Conservation (phyloP, 1,284 basidiomycete genomes). For the Flammula alnicola region DNA sequence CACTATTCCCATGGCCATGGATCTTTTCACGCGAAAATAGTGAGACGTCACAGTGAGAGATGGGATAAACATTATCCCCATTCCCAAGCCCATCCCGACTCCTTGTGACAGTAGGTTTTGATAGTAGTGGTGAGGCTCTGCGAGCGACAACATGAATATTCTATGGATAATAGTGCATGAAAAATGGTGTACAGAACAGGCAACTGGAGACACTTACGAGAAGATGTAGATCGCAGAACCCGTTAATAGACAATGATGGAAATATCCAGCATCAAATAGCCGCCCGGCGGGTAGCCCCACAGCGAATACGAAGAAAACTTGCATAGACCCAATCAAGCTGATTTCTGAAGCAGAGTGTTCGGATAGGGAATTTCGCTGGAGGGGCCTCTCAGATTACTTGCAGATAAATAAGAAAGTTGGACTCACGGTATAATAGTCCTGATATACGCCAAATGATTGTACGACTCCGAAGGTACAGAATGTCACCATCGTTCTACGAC, state of each 20-base stretch:
- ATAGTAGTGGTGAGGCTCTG: slow-evolving; percentile 33
- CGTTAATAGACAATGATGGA: slow-evolving; percentile 29
- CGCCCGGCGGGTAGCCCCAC: slow-evolving; percentile 35
- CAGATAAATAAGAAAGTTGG: slow-evolving; percentile 20
- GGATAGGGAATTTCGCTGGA: slow-evolving; percentile 19
- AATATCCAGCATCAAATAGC: slow-evolving; percentile 39
- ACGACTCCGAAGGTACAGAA: slow-evolving; percentile 37
- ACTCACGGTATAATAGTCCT: slow-evolving; percentile 31
- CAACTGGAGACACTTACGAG: slow-evolving; percentile 18
- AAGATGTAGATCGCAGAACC: slow-evolving; percentile 25
- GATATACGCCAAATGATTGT: slow-evolving; percentile 40
- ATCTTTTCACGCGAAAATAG: slow-evolving; percentile 30
- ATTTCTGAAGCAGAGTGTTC: slow-evolving; percentile 21
- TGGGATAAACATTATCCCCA: slow-evolving; percentile 34
- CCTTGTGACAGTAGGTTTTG: slow-evolving; percentile 30
- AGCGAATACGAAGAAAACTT: slow-evolving; percentile 37
- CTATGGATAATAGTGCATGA: slow-evolving; percentile 6
- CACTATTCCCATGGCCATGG: slow-evolving; percentile 33
- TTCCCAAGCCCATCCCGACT: slow-evolving; percentile 36
- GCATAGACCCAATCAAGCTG: slow-evolving; percentile 40
- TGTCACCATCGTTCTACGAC: slow-evolving; percentile 31
- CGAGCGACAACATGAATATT: slow-evolving; percentile 35
- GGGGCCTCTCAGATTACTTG: slow-evolving; percentile 10
- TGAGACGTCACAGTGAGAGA: slow-evolving; percentile 31
- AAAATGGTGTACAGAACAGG: neutral